These are phyloP conservation scores for Boletus insuetus DNA, from an alignment of 768 basidiomycete species.

Conservation along the genomic window DNA sequence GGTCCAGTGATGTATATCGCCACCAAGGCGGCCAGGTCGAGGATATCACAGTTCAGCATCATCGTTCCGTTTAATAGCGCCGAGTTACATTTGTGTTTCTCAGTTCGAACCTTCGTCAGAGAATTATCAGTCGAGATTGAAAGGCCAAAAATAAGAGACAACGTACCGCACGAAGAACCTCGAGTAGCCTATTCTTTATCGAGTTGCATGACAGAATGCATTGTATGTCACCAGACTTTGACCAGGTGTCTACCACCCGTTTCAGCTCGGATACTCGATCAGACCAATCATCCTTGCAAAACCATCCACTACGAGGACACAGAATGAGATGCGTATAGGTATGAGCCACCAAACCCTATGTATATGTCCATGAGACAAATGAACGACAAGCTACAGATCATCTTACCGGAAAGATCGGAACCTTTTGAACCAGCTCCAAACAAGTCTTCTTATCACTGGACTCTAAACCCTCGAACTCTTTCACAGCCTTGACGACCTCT, in stretches of 20 bases:
- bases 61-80: conserved; percentile 14
- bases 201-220: conserved; percentile 14
- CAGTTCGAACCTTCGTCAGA: conserved; percentile 6
- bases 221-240: not conserved
- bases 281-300: conserved; percentile 9
- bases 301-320: conserved; percentile 15
- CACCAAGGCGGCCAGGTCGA: conserved; percentile 16
- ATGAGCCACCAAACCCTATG: conserved; percentile 30
- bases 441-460: conserved; percentile 8
- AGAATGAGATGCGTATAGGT: conserved; percentile 24
- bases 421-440: conserved; percentile 8
- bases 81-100: conserved; percentile 25
- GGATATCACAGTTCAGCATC: conserved; percentile 20
- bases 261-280: conserved; percentile 5
- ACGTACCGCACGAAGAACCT: conserved; percentile 18
- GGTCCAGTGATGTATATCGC: conserved; percentile 11
- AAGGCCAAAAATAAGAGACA: not conserved
- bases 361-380: conserved; percentile 14
- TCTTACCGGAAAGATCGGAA: conserved; percentile 26
- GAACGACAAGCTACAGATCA: not conserved
- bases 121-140: conserved; percentile 7
- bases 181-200: conserved; percentile 11
- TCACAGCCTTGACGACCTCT: conserved; percentile 17
- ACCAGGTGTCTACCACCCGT: conserved; percentile 7
- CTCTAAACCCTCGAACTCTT: conserved; percentile 13